These are phyloP conservation scores for Apiotrichum laibachii DNA, from an alignment of 1,284 basidiomycete genomes.

Conservation along the genomic window DNA sequence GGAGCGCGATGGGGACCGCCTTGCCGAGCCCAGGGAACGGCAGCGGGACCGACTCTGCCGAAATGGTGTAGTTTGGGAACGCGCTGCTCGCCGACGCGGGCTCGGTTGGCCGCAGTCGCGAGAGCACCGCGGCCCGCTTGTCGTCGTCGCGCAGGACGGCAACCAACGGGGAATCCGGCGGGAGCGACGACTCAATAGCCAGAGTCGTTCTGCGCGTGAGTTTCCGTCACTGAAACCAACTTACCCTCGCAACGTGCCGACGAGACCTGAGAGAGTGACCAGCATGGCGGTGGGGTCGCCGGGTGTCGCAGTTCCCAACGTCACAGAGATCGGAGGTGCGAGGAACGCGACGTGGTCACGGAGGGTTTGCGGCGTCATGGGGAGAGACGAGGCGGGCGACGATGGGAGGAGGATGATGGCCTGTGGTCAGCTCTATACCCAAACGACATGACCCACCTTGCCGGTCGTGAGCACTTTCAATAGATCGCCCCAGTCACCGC, in stretches of 20 bases:
- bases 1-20: slow-evolving; percentile 10
- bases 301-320: slow-evolving; percentile 52
- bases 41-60: slow-evolving; percentile 58
- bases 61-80: slow-evolving; percentile 61
- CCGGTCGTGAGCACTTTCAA: slow-evolving; percentile 65
- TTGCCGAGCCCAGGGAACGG: slow-evolving; percentile 62
- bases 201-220: slow-evolving; percentile 13
- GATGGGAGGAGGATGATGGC: slow-evolving; percentile 73
- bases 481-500: slow-evolving; percentile 70
- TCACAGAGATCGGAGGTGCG: slow-evolving; percentile 25
- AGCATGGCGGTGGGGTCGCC: slow-evolving; percentile 55
- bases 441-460: slow-evolving; percentile 58
- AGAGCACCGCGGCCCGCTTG: slow-evolving; percentile 53
- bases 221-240: slow-evolving; percentile 41
- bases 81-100: slow-evolving; percentile 27
- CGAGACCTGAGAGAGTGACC: slow-evolving; percentile 74
- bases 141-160: slow-evolving; percentile 59
- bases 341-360: slow-evolving; percentile 70
- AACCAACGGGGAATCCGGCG: slow-evolving; percentile 62
- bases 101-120: slow-evolving; percentile 40
- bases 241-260: slow-evolving; percentile 61
- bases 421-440: slow-evolving; percentile 49
- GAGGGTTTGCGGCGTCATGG: slow-evolving; percentile 68
- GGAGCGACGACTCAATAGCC: slow-evolving; percentile 51
- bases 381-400: slow-evolving; percentile 54